Conservation (phyloP, 2,329 filamentous ascomycete genomes). For the Cephalotrichum gorgonifer region DNA sequence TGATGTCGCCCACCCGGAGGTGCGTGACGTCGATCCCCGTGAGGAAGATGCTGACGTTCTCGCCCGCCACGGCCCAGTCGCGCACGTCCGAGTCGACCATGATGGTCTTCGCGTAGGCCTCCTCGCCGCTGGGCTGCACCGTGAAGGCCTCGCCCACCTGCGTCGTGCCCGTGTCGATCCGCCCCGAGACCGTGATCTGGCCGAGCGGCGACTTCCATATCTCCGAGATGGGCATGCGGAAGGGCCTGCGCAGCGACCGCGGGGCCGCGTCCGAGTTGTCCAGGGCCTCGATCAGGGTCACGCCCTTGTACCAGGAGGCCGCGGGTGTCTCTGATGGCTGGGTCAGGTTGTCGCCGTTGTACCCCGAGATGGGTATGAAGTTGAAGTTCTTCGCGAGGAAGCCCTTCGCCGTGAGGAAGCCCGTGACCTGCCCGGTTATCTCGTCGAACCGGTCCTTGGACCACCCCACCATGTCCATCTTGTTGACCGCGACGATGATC, state of each 20-base stretch:
- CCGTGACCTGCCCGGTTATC: slow-evolving; percentile 71
- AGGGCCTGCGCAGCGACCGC: slow-evolving; percentile 63
- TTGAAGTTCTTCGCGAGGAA: slow-evolving; percentile 73
- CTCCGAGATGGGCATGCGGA: slow-evolving; percentile 81
- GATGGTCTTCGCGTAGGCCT: slow-evolving; percentile 70
- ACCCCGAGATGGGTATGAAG: slow-evolving; percentile 83
- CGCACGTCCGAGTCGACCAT: slow-evolving; percentile 62
- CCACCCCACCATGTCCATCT: slow-evolving; percentile 84
- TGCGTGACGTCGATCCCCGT: slow-evolving; percentile 77
- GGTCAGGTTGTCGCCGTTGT: slow-evolving; percentile 80
- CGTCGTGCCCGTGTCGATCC: slow-evolving; percentile 72
- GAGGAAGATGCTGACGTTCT: slow-evolving; percentile 78
- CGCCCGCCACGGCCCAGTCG: slow-evolving; percentile 89
- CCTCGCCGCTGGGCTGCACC: slow-evolving; percentile 72
- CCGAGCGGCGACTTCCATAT: slow-evolving; percentile 73
- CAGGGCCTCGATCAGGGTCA: slow-evolving; percentile 72
- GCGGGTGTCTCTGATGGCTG: slow-evolving; percentile 41
- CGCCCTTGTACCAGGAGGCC: slow-evolving; percentile 70
- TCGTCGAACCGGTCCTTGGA: slow-evolving; percentile 72
- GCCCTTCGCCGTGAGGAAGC: slow-evolving; percentile 72
- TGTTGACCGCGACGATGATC: slow-evolving; percentile 88
- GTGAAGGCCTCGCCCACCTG: slow-evolving; percentile 76
- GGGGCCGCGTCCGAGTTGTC: slow-evolving; percentile 65
- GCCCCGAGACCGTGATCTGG: slow-evolving; percentile 74
- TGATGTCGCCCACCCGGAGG: slow-evolving; percentile 72